Base-by-base conservation (phyloP, 73 alveolate genomes). In the Breviolum minutum region DNA sequence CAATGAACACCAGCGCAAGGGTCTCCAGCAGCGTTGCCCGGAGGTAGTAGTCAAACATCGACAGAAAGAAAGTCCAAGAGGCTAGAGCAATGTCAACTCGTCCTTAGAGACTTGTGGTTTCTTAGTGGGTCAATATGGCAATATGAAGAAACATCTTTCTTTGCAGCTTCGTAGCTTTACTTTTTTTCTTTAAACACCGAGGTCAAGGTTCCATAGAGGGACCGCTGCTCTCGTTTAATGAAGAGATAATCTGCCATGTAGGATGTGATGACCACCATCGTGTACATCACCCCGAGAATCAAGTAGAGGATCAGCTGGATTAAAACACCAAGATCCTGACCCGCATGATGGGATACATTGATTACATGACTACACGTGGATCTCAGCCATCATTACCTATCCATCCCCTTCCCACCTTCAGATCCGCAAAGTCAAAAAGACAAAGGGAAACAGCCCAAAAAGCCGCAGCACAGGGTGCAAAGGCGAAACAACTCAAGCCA, bases 401-500 rank as follows among this genome's bases (percentile, higher is more conserved):
- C 54, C 54, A 40, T 40, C 5, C 4, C 24, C 54, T 29, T 48
- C 73, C 48, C 8, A 64, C 97, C 97, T 92, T 48, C 32, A 62
- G 88, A 20, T 92, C 97, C 12, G 90, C 97, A 24, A 48, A 71
- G 62, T 61, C 80, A 32, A 71, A 68, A 19, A 92, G 97, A 66
- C 97, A 92, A 20, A 79, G 61, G 61, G 69, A 48, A n/a, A 92
- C 97, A 22, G 97, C 97, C 88, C 88, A 92, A 27, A 92, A 92
- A 12, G 97, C 97, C 7, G 97, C 97, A 48, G 97, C 90, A 16
- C 90, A 63, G 2, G 97, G 97, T 22, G 97, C 97, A 83, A 92
- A 92, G 90, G 73, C 71, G 68, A 92, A 92, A n/a, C 97, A 92
- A 71, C 97, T 92, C 68, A 92, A 60, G 66, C 97, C 97, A 13